Base-by-base conservation (phyloP, 371 early-diverging fungal genomes). In the Funneliformis caledonium region DNA sequence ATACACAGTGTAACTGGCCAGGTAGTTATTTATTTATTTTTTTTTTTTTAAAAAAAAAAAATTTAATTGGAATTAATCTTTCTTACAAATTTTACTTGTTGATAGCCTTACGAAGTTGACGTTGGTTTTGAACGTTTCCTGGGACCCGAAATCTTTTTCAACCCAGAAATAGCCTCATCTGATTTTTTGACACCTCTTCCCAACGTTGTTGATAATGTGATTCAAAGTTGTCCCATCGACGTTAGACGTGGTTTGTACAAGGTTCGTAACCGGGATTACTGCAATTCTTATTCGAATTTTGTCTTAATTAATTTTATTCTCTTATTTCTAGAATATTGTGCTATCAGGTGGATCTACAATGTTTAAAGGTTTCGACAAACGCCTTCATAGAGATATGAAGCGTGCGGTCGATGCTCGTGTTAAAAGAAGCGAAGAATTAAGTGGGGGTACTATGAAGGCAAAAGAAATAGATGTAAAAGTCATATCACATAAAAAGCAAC, bases 141-240 rank as follows among this genome's bases (percentile, higher is more conserved):
- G 82, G 99, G 97, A 26, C 99, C 99, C 26, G 99, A 98, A 84
- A 95, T 98, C 87, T 98, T 98, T 88, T 98, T 98, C 89, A 98
- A 97, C 85, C 99, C 99, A 43, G 99, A 98, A 85, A 96, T 98
- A 81, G 95, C 95, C 59, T 94, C 94, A 88, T 93, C 96, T n/a
- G 98, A 97, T 83, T 98, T 97, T 84, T 86, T 97, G 83, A 97
- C 97, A 22, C 98, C 98, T 64, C 87, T 98, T 47, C 98, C 98
- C 19, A 96, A 96, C 69, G 94, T 97, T 45, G 97, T 98, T 22
- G 99, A 98, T 89, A 93, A 91, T 69, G 96, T 95, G 50, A 97
- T 98, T 80, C 99, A 98, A 85, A 92, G 92, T 69, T 96, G 97
- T 81, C 99, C 99, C 43, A 97, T 98, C 82, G 99, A 98, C 88